Conservation (phyloP, 176 grass and related monocot species). For the Juncus inflexus region DNA sequence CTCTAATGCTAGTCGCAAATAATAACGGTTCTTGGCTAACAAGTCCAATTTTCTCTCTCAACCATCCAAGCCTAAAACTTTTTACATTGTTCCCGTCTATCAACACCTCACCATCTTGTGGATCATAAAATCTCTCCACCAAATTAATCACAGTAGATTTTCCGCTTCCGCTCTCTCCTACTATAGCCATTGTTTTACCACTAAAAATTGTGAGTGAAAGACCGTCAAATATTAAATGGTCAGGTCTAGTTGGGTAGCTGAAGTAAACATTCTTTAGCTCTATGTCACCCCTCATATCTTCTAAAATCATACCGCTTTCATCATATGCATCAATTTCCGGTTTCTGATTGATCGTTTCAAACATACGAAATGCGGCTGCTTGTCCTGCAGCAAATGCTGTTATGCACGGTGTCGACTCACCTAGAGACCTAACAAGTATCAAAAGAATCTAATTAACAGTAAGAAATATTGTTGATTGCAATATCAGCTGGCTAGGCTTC, state of each 20-base stretch:
- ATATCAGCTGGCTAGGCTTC: slow-evolving; percentile 19
- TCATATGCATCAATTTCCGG: slow-evolving; percentile 72
- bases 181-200: slow-evolving; percentile 58
- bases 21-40: slow-evolving; percentile 77
- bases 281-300: slow-evolving; percentile 70
- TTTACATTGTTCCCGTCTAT: slow-evolving; percentile 65
- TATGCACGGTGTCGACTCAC: slow-evolving; percentile 68
- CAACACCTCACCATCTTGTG: slow-evolving; percentile 59
- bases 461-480: background rate
- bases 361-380: slow-evolving; percentile 82
- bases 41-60: slow-evolving; percentile 80
- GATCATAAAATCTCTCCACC: slow-evolving; percentile 80
- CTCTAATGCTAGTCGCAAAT: slow-evolving; percentile 65
- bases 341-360: slow-evolving; percentile 68
- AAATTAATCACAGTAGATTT: slow-evolving; percentile 77
- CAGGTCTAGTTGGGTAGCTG: slow-evolving; percentile 60
- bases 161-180: slow-evolving; percentile 83
- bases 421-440: slow-evolving; percentile 46
- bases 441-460: background rate
- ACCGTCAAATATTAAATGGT: slow-evolving; percentile 69
- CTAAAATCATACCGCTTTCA: slow-evolving; percentile 44
- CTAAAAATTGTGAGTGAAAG: slow-evolving; percentile 57
- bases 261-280: slow-evolving; percentile 68
- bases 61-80: slow-evolving; percentile 66
- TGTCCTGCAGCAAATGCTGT: slow-evolving; percentile 69